These are phyloP conservation scores for Mrakia blollopis DNA, from an alignment of 768 basidiomycete species.

Conservation along the genomic window DNA sequence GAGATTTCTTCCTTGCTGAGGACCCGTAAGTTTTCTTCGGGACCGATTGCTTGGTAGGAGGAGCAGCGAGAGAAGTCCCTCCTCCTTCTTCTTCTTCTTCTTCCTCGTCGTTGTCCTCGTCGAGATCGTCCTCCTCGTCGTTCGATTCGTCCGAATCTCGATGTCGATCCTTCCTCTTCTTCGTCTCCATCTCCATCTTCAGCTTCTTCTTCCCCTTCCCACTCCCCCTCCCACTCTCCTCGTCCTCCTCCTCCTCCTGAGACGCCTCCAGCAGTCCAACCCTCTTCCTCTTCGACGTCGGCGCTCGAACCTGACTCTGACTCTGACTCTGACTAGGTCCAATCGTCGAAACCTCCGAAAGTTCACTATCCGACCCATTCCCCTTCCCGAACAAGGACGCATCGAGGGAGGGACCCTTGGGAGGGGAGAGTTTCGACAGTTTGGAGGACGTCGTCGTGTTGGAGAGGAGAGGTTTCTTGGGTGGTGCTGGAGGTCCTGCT, in stretches of 20 bases:
- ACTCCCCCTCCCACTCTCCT: neutral
- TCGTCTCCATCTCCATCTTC: neutral
- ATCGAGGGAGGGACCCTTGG: neutral
- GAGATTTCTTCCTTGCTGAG: neutral
- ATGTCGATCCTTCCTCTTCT: neutral
- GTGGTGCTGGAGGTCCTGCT: neutral
- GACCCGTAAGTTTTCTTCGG: neutral
- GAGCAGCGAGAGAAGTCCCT: neutral
- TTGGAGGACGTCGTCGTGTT: neutral
- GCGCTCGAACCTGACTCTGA: too few species aligned
- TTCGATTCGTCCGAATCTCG: neutral
- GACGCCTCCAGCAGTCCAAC: neutral
- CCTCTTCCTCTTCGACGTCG: neutral
- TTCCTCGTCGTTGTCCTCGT: neutral
- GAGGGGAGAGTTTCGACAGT: neutral
- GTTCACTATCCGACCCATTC: neutral
- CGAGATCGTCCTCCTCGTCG: neutral
- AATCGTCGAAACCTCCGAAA: neutral
- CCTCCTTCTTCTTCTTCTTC: too few species aligned
- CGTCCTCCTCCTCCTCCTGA: neutral
- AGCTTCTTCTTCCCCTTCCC: neutral
- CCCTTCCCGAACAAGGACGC: neutral
- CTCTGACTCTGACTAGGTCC: too few species aligned
- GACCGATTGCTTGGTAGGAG: neutral
- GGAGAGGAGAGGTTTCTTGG: neutral